Conservation (phyloP, 768 basidiomycete species). For the Pulveroboletus sp. region DNA sequence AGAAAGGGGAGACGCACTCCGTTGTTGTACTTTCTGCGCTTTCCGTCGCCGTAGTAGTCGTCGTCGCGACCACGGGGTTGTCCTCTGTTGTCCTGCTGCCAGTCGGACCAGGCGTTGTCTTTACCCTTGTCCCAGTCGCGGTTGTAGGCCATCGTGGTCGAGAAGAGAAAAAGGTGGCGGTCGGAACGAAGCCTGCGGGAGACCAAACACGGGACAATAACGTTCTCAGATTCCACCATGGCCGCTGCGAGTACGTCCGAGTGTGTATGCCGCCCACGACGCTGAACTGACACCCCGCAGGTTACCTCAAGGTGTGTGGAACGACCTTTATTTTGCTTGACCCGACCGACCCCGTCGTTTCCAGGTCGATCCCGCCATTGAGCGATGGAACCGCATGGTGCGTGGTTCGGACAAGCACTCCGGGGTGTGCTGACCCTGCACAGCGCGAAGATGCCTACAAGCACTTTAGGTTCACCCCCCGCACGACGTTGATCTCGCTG, state of each 20-base stretch:
- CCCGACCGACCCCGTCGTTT: conserved; percentile 4
- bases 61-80: conserved; percentile 61
- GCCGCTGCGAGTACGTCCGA: conserved; percentile 58
- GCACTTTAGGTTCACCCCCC: conserved; percentile 75
- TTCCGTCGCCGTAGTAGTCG: conserved; percentile 64
- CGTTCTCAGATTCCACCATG: conserved; percentile 38
- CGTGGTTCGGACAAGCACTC: conserved; percentile 12
- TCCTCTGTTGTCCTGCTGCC: conserved; percentile 36
- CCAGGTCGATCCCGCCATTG: conserved; percentile 52
- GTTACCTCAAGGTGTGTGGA: conserved; percentile 50
- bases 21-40: conserved; percentile 75
- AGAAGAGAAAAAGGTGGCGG: conserved; percentile 19
- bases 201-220: conserved; percentile 33
- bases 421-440: neutral
- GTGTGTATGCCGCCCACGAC: neutral
- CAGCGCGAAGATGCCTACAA: conserved; percentile 85
- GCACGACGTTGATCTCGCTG: conserved; percentile 57
- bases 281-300: conserved; percentile 33
- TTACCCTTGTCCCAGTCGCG: conserved; percentile 88
- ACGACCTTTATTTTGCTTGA: neutral
- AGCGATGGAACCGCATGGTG: conserved; percentile 62
- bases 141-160: conserved; percentile 59
- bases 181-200: conserved; percentile 16
- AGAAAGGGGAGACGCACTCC: conserved; percentile 46
- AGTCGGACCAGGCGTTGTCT: conserved; percentile 53